Percentiles rank a stretch among this genome's conserved stretches.
Conservation (phyloP, 108 stramenopile genomes). For the Fistulifera pelliculosa region DNA sequence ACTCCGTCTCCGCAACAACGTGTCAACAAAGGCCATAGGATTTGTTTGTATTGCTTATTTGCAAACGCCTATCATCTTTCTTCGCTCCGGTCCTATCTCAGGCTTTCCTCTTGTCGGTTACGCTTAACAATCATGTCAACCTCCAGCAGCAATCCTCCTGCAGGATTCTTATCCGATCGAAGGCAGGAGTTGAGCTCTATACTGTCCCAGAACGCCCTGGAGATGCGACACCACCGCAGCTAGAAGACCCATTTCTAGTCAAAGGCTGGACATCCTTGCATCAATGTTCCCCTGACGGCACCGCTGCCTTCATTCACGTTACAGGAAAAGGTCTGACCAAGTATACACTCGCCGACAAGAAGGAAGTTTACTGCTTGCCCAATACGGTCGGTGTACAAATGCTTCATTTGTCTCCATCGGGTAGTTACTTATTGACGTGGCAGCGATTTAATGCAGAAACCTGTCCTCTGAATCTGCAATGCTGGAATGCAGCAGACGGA, state of each 20-base stretch:
- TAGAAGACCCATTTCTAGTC: slow-evolving; percentile 23
- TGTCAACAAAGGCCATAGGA: too few relatives aligned
- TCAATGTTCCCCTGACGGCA: not conserved
- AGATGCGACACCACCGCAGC: slow-evolving; percentile 29
- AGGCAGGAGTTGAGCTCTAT: slow-evolving; percentile 60
- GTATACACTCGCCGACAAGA: not conserved
- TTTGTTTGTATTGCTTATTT: too few relatives aligned
- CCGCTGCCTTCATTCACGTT: not conserved
- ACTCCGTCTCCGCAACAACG: too few relatives aligned
- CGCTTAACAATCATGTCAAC: too few relatives aligned
- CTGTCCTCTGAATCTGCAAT: slow-evolving; percentile 60
- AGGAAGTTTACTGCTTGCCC: not conserved
- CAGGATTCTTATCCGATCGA: slow-evolving; percentile 58
- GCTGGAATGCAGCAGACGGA: slow-evolving; percentile 57
- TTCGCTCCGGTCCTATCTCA: too few relatives aligned
- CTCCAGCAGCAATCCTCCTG: slow-evolving; percentile 11
- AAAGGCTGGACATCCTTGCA: not conserved
- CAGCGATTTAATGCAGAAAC: slow-evolving; percentile 37
- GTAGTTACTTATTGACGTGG: slow-evolving; percentile 83
- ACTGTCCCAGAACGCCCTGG: slow-evolving; percentile 28
- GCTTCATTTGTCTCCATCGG: slow-evolving; percentile 68
- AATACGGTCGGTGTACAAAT: slow-evolving; percentile 47
- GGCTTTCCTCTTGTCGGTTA: too few relatives aligned
- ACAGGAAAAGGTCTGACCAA: not conserved
- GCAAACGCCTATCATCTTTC: too few relatives aligned